These are phyloP conservation scores for Eimeria falciformis DNA, from an alignment of 169 alveolate genomes.

Conservation along the genomic window DNA sequence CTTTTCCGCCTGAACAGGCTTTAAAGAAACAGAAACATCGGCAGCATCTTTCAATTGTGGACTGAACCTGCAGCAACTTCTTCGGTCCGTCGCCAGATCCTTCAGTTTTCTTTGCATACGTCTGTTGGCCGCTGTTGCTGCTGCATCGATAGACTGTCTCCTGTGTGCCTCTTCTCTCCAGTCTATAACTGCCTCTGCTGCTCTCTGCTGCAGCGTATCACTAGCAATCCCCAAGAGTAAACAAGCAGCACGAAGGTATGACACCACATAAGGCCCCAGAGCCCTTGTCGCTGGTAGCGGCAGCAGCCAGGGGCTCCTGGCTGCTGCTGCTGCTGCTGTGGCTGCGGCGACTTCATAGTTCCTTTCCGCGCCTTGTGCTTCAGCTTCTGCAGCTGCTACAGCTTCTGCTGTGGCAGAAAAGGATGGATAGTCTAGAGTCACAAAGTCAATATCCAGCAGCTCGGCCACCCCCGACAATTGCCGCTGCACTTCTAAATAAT, in stretches of 20 bases:
- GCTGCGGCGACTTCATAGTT: background rate
- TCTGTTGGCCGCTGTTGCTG: constrained; percentile 37
- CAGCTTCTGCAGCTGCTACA: background rate
- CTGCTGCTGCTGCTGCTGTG: constrained; percentile 31
- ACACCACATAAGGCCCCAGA: constrained; percentile 29
- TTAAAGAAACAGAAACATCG: background rate
- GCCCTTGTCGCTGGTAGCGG: constrained; percentile 1
- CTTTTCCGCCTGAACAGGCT: too few relatives aligned
- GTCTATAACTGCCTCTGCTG: constrained; percentile 37
- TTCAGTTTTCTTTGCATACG: constrained; percentile 42
- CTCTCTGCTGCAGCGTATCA: constrained; percentile 8
- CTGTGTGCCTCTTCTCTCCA: constrained; percentile 43
- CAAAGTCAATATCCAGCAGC: constrained; percentile 42
- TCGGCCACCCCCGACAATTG: constrained; percentile 11
- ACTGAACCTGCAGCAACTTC: constrained; percentile 53
- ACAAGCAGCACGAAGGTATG: constrained; percentile 52
- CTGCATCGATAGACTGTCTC: constrained; percentile 52
- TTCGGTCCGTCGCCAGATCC: background rate
- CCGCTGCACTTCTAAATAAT: constrained; percentile 16
- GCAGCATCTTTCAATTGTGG: background rate
- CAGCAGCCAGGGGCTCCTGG: constrained; percentile 66
- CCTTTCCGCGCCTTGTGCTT: background rate
- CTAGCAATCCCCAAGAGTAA: constrained; percentile 44
- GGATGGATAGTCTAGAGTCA: constrained; percentile 35
- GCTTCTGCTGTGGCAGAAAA: background rate